Conservation (phyloP, 1,284 basidiomycete genomes). For the Phylloporus sp. region DNA sequence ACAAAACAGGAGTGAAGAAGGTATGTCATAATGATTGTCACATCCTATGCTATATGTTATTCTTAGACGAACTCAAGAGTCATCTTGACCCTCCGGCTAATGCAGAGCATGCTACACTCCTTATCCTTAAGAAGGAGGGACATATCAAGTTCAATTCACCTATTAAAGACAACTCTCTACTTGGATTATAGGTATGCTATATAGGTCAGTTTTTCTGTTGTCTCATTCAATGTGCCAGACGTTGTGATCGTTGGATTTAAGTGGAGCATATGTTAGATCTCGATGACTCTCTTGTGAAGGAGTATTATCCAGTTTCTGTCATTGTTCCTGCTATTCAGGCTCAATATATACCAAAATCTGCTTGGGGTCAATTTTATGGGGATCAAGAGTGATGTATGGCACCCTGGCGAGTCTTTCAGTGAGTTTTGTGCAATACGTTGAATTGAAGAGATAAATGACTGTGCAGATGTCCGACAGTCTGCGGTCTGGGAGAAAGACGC, state of each 20-base stretch:
- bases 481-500: constrained; percentile 82
- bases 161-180: constrained; percentile 73
- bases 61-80: constrained; percentile 75
- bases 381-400: constrained; percentile 70
- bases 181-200: constrained; percentile 61
- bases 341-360: constrained; percentile 82
- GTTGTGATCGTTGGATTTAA: constrained; percentile 77
- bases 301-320: constrained; percentile 84
- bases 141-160: constrained; percentile 63
- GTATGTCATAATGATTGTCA: constrained; percentile 43
- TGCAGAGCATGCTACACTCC: constrained; percentile 70
- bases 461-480: constrained; percentile 78
- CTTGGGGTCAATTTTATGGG: constrained; percentile 78
- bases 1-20: constrained; percentile 80
- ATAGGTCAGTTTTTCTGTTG: neutral
- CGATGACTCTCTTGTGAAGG: constrained; percentile 82
- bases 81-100: constrained; percentile 77
- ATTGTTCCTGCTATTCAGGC: constrained; percentile 83
- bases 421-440: constrained; percentile 22
- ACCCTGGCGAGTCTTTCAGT: too few relatives aligned
- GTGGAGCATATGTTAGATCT: constrained; percentile 72
- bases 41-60: constrained; percentile 44
- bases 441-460: constrained; percentile 4
- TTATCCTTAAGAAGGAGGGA: constrained; percentile 78
- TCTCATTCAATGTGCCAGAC: constrained; percentile 42